Evolutionary conservation across 495 filamentous ascomycete genomes (phyloP), one percentile per base, ranked within the genome.

Genomic region (Letharia columbiana): DNA sequence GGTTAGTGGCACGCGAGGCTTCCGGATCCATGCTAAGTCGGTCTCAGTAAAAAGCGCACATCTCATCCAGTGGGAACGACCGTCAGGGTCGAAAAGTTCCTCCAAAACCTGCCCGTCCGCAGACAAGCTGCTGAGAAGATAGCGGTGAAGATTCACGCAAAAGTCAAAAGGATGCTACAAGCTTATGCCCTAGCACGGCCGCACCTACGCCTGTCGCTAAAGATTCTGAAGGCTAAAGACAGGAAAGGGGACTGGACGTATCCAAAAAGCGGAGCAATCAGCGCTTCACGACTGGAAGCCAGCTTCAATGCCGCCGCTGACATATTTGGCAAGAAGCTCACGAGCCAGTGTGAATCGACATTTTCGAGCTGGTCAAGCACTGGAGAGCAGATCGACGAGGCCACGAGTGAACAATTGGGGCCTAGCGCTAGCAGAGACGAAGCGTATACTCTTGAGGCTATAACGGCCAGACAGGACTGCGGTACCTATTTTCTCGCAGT

Each of bases 61-160:
- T 85, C 87, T 17, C 85, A 88, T 67, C 89, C 91, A 1, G 78
- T 90, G 2, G 94, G 94, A 3, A 97, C 91, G 3, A 92, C 87
- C 39, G 81, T 98, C 37, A 80, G 79, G 61, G 79, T 93, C 28
- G 78, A 75, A 4, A 80, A 86, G 35, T 83, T 97, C 65, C 86
- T 96, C 68, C 83, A 84, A 54, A 73, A 75, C 33, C 74, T 91
- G 9, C 92, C 93, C 11, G 93, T 96, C 28, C 82, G 94, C 61
- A 80, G 82, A 71, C 87, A 92, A 73, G 77, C 81, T 8, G 79
- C 81, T 15, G 65, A 86, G 56, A 92, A 89, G 71, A 79, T 83
- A 41, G 77, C 85, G 0, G 50, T 78, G 13, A 94, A 87, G 71
- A 84, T 76, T 3, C 70, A 95, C 12, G 67, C 76, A 2, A 86